Evolutionary conservation across 2,329 filamentous ascomycete genomes (phyloP).

Genomic region (Fusarium cyanostomum): DNA sequence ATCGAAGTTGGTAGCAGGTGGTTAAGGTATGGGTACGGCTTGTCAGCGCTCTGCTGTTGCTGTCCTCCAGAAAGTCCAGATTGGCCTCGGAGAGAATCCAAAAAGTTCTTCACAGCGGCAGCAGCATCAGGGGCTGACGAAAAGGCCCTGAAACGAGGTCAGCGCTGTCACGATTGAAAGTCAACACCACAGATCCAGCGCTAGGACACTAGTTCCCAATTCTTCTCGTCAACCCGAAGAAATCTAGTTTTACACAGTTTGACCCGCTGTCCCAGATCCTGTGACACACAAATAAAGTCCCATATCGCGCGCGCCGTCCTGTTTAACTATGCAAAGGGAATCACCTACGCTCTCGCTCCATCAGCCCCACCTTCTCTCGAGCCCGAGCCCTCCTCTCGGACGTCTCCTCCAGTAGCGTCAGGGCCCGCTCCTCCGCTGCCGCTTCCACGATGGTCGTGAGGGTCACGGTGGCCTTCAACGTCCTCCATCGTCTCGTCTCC

Average conservation of each 20-base stretch:
- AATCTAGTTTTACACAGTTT: constrained; percentile 48
- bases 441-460: constrained; percentile 65
- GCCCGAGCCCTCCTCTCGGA: constrained; percentile 88
- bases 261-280: constrained; percentile 37
- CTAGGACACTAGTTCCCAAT: constrained; percentile 42
- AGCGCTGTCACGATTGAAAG: constrained; percentile 49
- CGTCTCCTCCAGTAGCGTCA: constrained; percentile 88
- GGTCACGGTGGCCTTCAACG: constrained; percentile 70
- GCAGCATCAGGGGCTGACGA: constrained; percentile 74
- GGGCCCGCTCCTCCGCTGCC: constrained; percentile 83
- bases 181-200: constrained; percentile 35
- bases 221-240: constrained; percentile 43
- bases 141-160: constrained; percentile 64
- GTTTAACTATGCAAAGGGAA: constrained; percentile 45
- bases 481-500: constrained; percentile 66
- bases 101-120: constrained; percentile 84
- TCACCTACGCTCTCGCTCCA: constrained; percentile 99
- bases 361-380: constrained; percentile 94
- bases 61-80: constrained; percentile 52
- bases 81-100: constrained; percentile 78
- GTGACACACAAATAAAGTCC: constrained; percentile 36
- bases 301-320: constrained; percentile 35
- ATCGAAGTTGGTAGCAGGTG: constrained; percentile 83
- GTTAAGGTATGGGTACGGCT: constrained; percentile 82
- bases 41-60: constrained; percentile 54